Base-by-base conservation (phyloP, 257 asterid species). In the Gentiana straminea region DNA sequence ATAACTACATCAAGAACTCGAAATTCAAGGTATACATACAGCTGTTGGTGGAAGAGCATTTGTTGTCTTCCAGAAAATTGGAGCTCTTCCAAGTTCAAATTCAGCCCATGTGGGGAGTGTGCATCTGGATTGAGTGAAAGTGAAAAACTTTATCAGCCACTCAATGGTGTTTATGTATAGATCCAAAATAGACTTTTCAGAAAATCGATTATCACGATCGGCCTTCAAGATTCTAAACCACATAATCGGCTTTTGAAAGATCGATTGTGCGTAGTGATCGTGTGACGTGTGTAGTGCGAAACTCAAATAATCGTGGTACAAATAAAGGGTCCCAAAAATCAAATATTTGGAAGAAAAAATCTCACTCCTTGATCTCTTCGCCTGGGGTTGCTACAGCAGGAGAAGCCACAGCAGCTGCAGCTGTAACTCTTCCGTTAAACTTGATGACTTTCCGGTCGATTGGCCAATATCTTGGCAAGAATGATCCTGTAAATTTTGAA, bases 31-130 rank as follows among this genome's bases (percentile, higher is more conserved):
- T 15, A 47, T 13, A 57, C 95, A 52, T 80, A 86, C 95, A 13
- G 97, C 70, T 7, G 82, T 70, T 4, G 97, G 97, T 57, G 94
- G 94, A 70, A 89, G 87, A 13, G 95, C 97, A 5, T 89, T 86
- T 86, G 74, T 76, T 3, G 95, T 89, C 73, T 89, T 89, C 97
- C 95, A 89, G 70, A 76, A 86, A 24, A 89, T 77, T 2, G 97
- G 94, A 63, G 93, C 84, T 75, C 71, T 65, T 71, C 94, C 97
- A 11, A 89, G 85, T 67, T 89, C 97, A 33, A 86, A 89, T 54
- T 79, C 75, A 58, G 97, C 95, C 95, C 95, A 89, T 11, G 87
- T 66, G 3, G 97, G 89, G 66, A 89, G 86, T 15, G 62, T 60
- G 54, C 67, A 86, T 56, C 95, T 89, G 75, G 32, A 57, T 38